Percentiles rank a stretch among this genome's conserved stretches.
phyloP scores from a whole-genome alignment of 1,284 basidiomycete genomes.

The Exobasidium rhododendri region DNA sequence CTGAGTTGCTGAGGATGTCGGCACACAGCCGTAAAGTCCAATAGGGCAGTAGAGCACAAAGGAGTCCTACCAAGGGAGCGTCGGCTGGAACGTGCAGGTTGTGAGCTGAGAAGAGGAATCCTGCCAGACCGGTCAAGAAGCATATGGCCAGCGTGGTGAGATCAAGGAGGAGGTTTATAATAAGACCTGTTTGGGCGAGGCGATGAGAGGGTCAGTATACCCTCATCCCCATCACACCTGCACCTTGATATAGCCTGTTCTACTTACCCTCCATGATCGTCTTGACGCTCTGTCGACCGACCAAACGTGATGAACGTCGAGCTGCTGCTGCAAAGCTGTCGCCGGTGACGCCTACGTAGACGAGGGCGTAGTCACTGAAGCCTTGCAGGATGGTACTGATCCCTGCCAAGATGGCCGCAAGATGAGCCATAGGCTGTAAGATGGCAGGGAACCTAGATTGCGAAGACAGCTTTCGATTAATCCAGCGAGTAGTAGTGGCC shows the following conservation, averaged over 20 bases:
- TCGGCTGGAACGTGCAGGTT: constrained; percentile 71
- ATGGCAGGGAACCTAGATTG: constrained; percentile 37
- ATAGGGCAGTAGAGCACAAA: constrained; percentile 75
- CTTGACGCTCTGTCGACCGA: constrained; percentile 55
- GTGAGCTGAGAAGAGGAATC: constrained; percentile 84
- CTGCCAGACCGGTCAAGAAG: constrained; percentile 73
- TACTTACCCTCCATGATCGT: constrained; percentile 50
- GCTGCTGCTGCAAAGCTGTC: constrained; percentile 77
- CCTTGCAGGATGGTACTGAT: constrained; percentile 55
- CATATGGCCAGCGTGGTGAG: constrained; percentile 73
- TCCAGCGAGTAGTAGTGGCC: constrained; percentile 59
- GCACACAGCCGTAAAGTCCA: constrained; percentile 77
- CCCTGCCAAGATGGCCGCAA: constrained; percentile 68
- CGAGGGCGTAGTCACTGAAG: constrained; percentile 71
- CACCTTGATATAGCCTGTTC: too few species aligned
- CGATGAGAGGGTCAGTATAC: constrained; percentile 16
- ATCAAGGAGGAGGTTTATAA: constrained; percentile 65
- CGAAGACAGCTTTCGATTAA: constrained; percentile 12
- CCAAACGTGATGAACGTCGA: constrained; percentile 65
- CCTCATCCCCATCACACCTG: too few species aligned
- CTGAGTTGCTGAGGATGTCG: constrained; percentile 76
- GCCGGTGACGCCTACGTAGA: constrained; percentile 81
- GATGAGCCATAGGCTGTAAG: constrained; percentile 55
- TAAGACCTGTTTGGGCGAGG: too few species aligned
- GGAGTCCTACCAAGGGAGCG: constrained; percentile 71